Conservation (phyloP, 441 rosid genomes). For the Erodium moschatum region DNA sequence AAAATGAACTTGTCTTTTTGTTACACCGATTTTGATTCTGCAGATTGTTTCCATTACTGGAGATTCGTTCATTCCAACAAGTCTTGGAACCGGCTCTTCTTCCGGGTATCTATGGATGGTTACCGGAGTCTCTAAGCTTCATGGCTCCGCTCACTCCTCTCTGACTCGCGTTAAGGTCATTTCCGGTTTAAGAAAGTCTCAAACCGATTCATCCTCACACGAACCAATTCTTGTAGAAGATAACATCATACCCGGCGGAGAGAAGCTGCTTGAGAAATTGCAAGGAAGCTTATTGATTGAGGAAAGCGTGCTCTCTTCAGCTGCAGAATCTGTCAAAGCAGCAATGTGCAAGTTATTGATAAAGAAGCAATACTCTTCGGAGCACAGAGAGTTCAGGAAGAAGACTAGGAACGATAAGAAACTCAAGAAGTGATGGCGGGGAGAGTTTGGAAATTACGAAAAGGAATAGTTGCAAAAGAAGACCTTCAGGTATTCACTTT, state of each 20-base stretch:
- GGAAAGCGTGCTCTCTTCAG: slow-evolving; percentile 50
- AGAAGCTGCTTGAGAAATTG: slow-evolving; percentile 54
- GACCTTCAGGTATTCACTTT: too few relatives aligned
- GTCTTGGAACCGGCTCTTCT: slow-evolving; percentile 35
- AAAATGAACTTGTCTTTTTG: too few relatives aligned
- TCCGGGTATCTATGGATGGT: slow-evolving; percentile 55
- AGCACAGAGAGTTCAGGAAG: slow-evolving; percentile 71
- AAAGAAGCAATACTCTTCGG: slow-evolving; percentile 76
- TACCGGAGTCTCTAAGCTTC: slow-evolving; percentile 59
- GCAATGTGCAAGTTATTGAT: slow-evolving; percentile 67
- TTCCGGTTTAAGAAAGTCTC: slow-evolving; percentile 28
- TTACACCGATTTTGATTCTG: slow-evolving; percentile 14
- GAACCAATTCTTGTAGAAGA: slow-evolving; percentile 36
- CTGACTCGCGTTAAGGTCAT: slow-evolving; percentile 50
- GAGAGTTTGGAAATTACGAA: too few relatives aligned
- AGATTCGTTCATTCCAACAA: slow-evolving; percentile 67
- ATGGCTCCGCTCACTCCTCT: slow-evolving; percentile 40
- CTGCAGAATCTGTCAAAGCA: slow-evolving; percentile 63
- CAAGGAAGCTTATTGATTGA: slow-evolving; percentile 58
- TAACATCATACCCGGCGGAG: slow-evolving; percentile 52
- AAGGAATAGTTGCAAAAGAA: too few relatives aligned
- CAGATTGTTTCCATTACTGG: slow-evolving; percentile 44
- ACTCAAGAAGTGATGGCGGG: slow-evolving; percentile 25
- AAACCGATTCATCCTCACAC: slow-evolving; percentile 16
- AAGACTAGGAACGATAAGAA: slow-evolving; percentile 76